Evolutionary conservation across 768 basidiomycete genomes (phyloP), one percentile per base, ranked within the genome.

Genomic region (Galerina marginata): DNA sequence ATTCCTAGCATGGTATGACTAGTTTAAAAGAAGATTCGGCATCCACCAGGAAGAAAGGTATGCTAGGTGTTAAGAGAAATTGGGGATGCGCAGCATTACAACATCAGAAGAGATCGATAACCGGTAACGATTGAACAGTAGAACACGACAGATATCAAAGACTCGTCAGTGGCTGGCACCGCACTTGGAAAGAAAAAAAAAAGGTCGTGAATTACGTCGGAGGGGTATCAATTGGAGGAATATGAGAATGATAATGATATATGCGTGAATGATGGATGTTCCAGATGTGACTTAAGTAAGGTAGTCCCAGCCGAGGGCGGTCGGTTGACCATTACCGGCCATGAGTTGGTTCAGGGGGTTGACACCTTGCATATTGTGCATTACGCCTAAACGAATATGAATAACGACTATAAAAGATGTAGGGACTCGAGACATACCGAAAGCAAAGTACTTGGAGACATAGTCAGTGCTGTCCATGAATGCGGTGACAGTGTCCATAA

Each of bases 291-390:
- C 44, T 70, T 69, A 75, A 56, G 69, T 73, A 69, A 89, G 77
- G 79, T 86, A 88, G 37, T 60, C 53, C 12, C 69, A 58, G 36
- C 82, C 91, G 29, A 93, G 83, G 0, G 61, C 64, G 20, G 78
- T 90, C 25, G 87, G 88, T 26, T 65, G 45, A 40, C 82, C 82
- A 54, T 76, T 71, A 25, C 59, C 23, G 16, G 59, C 69, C 75
- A 92, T 78, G 42, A 93, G 77, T 37, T 73, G 65, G 69, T 92
- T 87, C 33, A 70, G 67, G 9, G 69, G 59, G 75, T 86, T 85
- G 65, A 93, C 89, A 51, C 81, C 80, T 49, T 76, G 72, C 77
- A 88, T 75, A 61, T 85, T 71, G 40, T 77, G 67, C 82, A 90
- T 85, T 38, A 79, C 73, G 66, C 86, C 89, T 87, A 52, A 2